These are phyloP conservation scores for Chytridium lagenaria DNA, from an alignment of 371 early-diverging fungal species.

Conservation along the genomic window DNA sequence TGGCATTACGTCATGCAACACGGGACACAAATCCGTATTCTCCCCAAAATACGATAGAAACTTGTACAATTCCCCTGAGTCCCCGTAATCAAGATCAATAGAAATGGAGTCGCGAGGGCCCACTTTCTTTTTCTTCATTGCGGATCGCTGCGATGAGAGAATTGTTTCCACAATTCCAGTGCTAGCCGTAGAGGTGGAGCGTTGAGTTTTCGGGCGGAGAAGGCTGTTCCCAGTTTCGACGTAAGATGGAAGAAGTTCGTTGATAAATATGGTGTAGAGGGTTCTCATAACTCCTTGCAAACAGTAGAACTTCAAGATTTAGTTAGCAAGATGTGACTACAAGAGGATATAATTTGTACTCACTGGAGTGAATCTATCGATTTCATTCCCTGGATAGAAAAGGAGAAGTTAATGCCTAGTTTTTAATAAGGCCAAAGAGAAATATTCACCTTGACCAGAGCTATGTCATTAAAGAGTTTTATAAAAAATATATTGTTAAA, in stretches of 20 bases:
- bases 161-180: slow-evolving; percentile 8
- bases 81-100: slow-evolving; percentile 6
- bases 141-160: background rate
- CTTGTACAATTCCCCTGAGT: background rate
- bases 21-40: slow-evolving; percentile 10
- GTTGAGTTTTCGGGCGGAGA: background rate
- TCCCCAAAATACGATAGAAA: slow-evolving; percentile 16
- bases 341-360: background rate
- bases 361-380: slow-evolving; percentile 14
- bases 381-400: slow-evolving; percentile 1
- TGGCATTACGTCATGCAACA: slow-evolving; percentile 19
- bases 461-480: slow-evolving; percentile 4
- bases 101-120: slow-evolving; percentile 12
- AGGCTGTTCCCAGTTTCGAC: background rate
- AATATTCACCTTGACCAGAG: slow-evolving; percentile 3
- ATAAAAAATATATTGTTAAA: background rate
- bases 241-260: background rate
- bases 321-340: background rate
- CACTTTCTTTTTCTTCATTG: background rate
- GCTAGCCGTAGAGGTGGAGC: slow-evolving; percentile 7
- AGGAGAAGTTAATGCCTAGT: no score
- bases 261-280: background rate
- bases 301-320: slow-evolving; percentile 13
- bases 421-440: no score
- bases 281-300: slow-evolving; percentile 11